These are phyloP conservation scores for Pleurotus giganteus DNA, from an alignment of 768 basidiomycete species.

Conservation along the genomic window DNA sequence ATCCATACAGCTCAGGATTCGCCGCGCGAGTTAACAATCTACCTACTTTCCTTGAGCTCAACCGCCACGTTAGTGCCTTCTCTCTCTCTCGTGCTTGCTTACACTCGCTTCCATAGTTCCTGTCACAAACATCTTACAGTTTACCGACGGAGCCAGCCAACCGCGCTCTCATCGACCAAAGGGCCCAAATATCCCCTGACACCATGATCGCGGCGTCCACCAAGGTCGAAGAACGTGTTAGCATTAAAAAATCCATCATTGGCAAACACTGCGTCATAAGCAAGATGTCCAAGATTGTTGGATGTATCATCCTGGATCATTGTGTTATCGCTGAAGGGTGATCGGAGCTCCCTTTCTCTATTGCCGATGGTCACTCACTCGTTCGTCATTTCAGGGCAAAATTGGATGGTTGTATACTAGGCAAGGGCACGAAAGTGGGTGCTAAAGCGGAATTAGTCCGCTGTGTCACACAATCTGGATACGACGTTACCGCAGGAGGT, in stretches of 20 bases:
- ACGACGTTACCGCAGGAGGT: constrained; percentile 69
- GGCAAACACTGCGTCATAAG: constrained; percentile 85
- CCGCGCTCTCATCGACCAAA: constrained; percentile 70
- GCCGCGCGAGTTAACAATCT: constrained; percentile 77
- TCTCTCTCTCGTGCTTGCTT: neutral
- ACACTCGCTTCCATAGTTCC: constrained; percentile 36
- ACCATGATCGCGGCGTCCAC: constrained; percentile 83
- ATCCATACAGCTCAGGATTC: constrained; percentile 50
- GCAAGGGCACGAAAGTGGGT: constrained; percentile 72
- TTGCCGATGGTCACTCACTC: neutral
- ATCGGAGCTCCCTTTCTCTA: constrained; percentile 17
- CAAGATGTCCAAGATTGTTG: constrained; percentile 77
- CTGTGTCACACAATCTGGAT: constrained; percentile 76
- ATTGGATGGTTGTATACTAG: constrained; percentile 74
- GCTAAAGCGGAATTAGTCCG: constrained; percentile 63
- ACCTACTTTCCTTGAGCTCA: constrained; percentile 74
- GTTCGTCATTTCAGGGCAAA: constrained; percentile 51
- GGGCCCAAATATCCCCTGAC: constrained; percentile 81
- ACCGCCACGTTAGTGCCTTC: constrained; percentile 59
- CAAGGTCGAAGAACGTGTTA: constrained; percentile 74
- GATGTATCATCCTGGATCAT: constrained; percentile 86
- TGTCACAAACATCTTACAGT: constrained; percentile 48
- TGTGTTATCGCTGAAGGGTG: constrained; percentile 88
- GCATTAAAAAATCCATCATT: constrained; percentile 76
- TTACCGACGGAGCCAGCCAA: constrained; percentile 61